phyloP scores from a whole-genome alignment of 371 early-diverging fungal species.

The Rhizopus arrhizus region DNA sequence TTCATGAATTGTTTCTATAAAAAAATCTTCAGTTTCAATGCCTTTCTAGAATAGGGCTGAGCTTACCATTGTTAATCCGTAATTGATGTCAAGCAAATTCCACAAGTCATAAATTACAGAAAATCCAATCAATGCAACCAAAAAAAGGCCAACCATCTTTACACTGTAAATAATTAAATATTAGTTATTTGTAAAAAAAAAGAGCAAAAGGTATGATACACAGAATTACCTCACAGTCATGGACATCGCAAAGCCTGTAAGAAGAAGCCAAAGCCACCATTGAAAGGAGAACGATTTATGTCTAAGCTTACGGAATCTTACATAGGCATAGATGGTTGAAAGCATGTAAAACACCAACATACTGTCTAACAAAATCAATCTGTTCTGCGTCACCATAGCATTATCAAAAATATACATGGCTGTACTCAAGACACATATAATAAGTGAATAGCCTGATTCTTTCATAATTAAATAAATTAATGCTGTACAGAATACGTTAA shows the following conservation, averaged over 20 bases:
- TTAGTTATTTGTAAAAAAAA: conserved; percentile 1
- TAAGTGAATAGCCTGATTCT: conserved; percentile 81
- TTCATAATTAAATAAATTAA: conserved; percentile 85
- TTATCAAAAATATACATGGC: conserved; percentile 89
- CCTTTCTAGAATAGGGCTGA: neutral
- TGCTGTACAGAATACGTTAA: conserved; percentile 79
- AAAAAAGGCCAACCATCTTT: conserved; percentile 95
- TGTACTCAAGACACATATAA: conserved; percentile 78
- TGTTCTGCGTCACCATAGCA: conserved; percentile 86
- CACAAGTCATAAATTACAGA: conserved; percentile 91
- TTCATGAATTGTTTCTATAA: conserved; percentile 64
- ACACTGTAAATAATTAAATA: conserved; percentile 57
- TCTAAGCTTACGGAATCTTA: conserved; percentile 82
- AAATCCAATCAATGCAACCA: conserved; percentile 81
- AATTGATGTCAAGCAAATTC: conserved; percentile 82
- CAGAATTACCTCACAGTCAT: conserved; percentile 60
- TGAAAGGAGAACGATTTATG: conserved; percentile 51
- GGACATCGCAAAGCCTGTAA: conserved; percentile 73
- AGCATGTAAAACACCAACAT: conserved; percentile 90
- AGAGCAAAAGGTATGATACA: conserved; percentile 7
- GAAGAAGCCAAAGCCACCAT: conserved; percentile 83
- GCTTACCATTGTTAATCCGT: conserved; percentile 72
- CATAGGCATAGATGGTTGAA: conserved; percentile 79
- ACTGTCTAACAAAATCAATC: conserved; percentile 92
- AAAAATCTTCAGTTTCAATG: neutral